These are phyloP conservation scores for Diaporthe australafricana DNA, from an alignment of 2,329 filamentous ascomycete genomes.

Conservation along the genomic window DNA sequence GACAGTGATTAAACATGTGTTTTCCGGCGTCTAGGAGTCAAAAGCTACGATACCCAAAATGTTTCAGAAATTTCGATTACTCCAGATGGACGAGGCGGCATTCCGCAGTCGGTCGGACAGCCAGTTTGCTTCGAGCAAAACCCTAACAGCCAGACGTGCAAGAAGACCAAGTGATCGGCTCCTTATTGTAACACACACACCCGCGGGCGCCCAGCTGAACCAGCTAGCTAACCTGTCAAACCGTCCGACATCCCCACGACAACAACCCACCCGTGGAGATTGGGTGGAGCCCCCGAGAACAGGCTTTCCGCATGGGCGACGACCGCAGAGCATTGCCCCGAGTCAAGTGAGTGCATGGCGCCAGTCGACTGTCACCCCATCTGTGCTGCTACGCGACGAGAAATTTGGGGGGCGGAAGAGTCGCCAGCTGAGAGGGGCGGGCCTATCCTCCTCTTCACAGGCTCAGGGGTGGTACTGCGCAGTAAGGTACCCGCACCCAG, in stretches of 20 bases:
- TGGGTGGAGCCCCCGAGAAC: constrained; percentile 1
- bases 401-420: too few species aligned
- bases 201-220: neutral
- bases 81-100: neutral
- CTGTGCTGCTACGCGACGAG: neutral
- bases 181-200: neutral
- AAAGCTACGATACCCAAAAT: constrained; percentile 29
- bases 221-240: neutral
- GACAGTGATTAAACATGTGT: constrained; percentile 24
- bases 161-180: neutral
- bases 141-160: neutral
- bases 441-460: neutral
- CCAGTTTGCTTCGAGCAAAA: neutral
- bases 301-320: constrained; percentile 8
- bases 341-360: constrained; percentile 17
- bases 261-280: constrained; percentile 20
- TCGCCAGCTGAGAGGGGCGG: neutral
- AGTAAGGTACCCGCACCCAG: neutral
- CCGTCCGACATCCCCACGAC: constrained; percentile 8
- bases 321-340: neutral
- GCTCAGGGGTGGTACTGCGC: neutral
- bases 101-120: too few species aligned
- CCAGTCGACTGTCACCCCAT: constrained; percentile 19
- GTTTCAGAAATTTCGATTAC: neutral
- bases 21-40: constrained; percentile 20